Conservation (phyloP, 164 flowering plant genomes). For the Magnolia sinica region DNA sequence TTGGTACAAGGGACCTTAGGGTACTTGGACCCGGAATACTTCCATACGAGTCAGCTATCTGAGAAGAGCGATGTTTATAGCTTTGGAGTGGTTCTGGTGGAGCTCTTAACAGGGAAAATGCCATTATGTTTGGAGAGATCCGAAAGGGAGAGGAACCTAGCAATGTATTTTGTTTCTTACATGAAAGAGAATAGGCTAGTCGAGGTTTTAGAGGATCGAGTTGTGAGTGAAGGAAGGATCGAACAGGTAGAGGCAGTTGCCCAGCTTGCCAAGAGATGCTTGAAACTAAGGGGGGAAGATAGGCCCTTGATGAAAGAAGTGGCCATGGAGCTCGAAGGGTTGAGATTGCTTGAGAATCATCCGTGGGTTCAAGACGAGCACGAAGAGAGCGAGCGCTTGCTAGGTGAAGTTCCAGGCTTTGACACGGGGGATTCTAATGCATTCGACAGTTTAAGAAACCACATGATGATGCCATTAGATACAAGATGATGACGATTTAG, state of each 20-base stretch:
- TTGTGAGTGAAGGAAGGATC: constrained; percentile 23
- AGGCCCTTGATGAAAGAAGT: constrained; percentile 61
- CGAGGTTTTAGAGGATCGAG: constrained; percentile 36
- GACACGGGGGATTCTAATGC: no score
- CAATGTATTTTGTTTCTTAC: constrained; percentile 30
- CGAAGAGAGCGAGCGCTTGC: not conserved
- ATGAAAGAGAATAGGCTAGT: constrained; percentile 24
- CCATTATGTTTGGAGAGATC: constrained; percentile 42
- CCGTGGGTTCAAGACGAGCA: not conserved
- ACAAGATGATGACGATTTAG: no score
- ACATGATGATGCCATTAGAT: no score
- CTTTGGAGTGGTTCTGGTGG: constrained; percentile 1
- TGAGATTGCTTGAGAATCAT: not conserved
- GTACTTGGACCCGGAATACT: not conserved
- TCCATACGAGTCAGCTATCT: not conserved
- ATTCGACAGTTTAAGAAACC: no score
- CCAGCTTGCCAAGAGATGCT: constrained; percentile 46
- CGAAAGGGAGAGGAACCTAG: constrained; percentile 43
- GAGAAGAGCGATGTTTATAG: constrained; percentile 10
- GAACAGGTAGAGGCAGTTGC: constrained; percentile 20
- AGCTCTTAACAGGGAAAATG: constrained; percentile 39
- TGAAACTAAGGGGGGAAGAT: constrained; percentile 46
- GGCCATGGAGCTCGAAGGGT: constrained; percentile 34
- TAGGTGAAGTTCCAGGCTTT: not conserved
- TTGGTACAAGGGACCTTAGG: constrained; percentile 7